These are phyloP conservation scores for Termitomyces sp. DNA, from an alignment of 768 basidiomycete genomes.

Conservation along the genomic window DNA sequence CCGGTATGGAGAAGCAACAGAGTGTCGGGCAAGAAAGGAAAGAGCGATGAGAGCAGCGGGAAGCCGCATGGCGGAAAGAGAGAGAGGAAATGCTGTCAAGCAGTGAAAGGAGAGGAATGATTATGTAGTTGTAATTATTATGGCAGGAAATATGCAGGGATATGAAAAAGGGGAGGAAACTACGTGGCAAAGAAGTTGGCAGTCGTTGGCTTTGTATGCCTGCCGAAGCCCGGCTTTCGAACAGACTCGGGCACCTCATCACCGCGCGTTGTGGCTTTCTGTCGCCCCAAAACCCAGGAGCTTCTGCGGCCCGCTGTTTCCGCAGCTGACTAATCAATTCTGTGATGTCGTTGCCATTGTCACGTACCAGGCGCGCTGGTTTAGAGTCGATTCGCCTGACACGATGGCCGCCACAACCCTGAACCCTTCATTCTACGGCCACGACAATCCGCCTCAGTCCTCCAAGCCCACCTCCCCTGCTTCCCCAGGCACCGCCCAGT, in stretches of 20 bases:
- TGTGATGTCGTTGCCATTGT: background rate
- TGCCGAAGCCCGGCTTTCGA: background rate
- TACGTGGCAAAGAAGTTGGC: constrained; percentile 5
- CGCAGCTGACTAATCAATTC: constrained; percentile 2
- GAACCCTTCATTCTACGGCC: constrained; percentile 10
- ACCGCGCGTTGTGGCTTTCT: background rate
- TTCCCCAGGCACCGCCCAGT: constrained; percentile 33
- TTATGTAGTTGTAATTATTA: background rate
- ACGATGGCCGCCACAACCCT: constrained; percentile 16
- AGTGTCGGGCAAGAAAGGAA: constrained; percentile 31
- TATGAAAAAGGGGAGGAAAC: background rate
- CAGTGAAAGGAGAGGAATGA: constrained; percentile 15
- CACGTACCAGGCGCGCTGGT: too few species aligned
- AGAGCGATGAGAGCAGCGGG: constrained; percentile 36
- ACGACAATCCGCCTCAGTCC: constrained; percentile 12
- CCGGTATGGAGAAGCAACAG: constrained; percentile 59
- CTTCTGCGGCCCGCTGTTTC: background rate
- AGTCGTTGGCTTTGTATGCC: background rate
- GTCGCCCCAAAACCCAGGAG: background rate
- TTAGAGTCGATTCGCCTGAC: too few species aligned
- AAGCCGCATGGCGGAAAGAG: constrained; percentile 38
- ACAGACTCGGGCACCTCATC: background rate
- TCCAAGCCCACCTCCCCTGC: constrained; percentile 41
- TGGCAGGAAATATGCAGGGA: constrained; percentile 4
- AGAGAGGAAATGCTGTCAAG: constrained; percentile 8